Base-by-base conservation (phyloP, 176 grass and related monocot species). In the Ensete glaucum region DNA sequence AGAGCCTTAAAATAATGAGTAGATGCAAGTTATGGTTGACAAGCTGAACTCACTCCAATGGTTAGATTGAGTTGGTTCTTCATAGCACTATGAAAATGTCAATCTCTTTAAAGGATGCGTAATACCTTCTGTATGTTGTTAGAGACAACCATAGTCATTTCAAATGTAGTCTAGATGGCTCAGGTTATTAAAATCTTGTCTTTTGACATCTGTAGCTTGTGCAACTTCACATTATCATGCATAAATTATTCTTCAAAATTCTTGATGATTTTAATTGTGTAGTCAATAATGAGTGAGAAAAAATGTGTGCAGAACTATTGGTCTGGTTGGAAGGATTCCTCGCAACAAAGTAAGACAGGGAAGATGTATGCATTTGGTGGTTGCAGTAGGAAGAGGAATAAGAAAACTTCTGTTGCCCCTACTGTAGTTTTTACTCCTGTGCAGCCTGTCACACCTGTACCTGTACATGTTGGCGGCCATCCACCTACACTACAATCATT, bases 321-420 rank as follows among this genome's bases (percentile, higher is more conserved):
- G 34, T 67, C 13, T 27, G 2, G 11, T 67, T 67, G 12, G 64
- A 26, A 67, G 24, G 2, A n/a, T 51, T 20, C 43, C 43, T 20
- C 51, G 67, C 29, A 50, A 70, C 16, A 70, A 50, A 69, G 43
- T 15, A 15, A 50, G 15, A n/a, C 15, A 12, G 67, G 9, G 29
- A 70, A 70, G 67, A 70, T 70, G 67, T 70, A 70, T 20, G 67
- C 51, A 48, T 70, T 70, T 50, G 67, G 67, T 50, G 67, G 67
- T n/a, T 70, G 67, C 67, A 70, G 48, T 53, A 69, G 50, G 24
- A 79, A 68, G 52, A 69, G 53, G 23, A 53, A 79, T 23, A 79
- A 79, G 66, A 79, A 55, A 9, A 65, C 77, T 79, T 53, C 53
- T 55, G 63, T 79, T 68, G 52, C 65, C 26, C 65, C 77, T 69